Evolutionary conservation across 495 filamentous ascomycete genomes (phyloP), one percentile per base, ranked within the genome.

Genomic region (Parathielavia hyrcaniae): DNA sequence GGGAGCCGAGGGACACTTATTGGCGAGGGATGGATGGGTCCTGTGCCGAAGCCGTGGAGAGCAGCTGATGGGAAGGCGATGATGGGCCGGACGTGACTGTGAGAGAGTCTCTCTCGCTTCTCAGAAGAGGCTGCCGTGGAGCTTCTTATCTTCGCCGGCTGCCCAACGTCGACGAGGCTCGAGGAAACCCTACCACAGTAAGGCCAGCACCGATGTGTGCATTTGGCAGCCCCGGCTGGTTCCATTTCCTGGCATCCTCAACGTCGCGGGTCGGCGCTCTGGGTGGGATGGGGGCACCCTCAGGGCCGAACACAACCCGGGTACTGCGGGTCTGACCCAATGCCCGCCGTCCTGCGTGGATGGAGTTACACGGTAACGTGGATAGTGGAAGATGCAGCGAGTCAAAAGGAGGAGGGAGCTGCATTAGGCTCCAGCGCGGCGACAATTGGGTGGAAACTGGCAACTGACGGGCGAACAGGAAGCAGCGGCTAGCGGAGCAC

Each of bases 111-210:
- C 10, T 49, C 51, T 34, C 8, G 35, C 39, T 35, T 30, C 32
- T 20, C 54, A 22, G 26, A 52, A 5, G 9, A 30, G 26, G 26
- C 26, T 30, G 26, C 26, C 26, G 3, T 30, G 26, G 6, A 30
- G 26, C 26, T 30, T 65, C 62, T 59, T 64, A 57, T 61, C 59
- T 58, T 63, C 14, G 44, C 20, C 38, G 9, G 45, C n/a, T n/a
- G n/a, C 39, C 38, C 65, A 65, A 67, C 63, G 54, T 49, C 19
- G 26, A 49, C 57, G 32, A 50, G 51, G 1, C 53, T 58, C 58
- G 39, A 39, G 50, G 26, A 26, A 50, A 59, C 50, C 50, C 45
- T 54, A n/a, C n/a, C n/a, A n/a, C n/a, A n/a, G n/a, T n/a, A 32
- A 22, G 44, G 46, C 26, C 38, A 38, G 35, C 47, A n/a, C n/a